Percentiles rank a stretch among this genome's conserved stretches.
phyloP scores from a whole-genome alignment of 75 land plant species.

The Pinus tabuliformis region DNA sequence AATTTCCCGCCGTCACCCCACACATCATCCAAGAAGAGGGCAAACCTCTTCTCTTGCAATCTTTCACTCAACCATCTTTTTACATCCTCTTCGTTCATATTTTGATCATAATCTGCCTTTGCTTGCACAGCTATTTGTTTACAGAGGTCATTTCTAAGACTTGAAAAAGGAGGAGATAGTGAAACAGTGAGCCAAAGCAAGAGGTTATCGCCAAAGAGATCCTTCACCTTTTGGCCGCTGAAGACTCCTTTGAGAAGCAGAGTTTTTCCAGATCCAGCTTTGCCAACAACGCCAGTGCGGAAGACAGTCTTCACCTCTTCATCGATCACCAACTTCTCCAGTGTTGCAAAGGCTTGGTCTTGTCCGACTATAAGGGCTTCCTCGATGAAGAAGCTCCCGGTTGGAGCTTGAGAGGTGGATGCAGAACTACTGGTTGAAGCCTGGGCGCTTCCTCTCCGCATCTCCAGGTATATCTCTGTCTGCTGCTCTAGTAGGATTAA shows the following conservation, averaged over 20 bases:
- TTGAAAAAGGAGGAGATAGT: background rate
- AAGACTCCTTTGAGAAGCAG: background rate
- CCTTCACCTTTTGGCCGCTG: background rate
- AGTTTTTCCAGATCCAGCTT: background rate
- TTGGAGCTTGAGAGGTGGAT: background rate
- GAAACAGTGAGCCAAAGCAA: constrained; percentile 3
- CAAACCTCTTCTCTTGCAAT: background rate
- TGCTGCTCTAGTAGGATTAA: background rate
- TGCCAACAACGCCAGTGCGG: background rate
- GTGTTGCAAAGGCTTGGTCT: background rate
- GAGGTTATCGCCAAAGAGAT: background rate
- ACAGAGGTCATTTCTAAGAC: background rate
- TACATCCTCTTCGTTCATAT: background rate
- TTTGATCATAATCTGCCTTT: background rate
- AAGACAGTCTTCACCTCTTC: background rate
- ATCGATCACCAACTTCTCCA: background rate
- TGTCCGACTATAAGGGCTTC: background rate
- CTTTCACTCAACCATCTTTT: background rate
- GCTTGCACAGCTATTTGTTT: background rate
- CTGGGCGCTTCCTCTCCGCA: background rate
- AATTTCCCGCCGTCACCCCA: background rate
- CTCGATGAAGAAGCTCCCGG: background rate
- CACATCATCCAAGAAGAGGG: background rate
- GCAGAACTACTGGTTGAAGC: background rate
- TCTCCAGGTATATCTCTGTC: background rate